These are phyloP conservation scores for Agapanthus africanus DNA, from an alignment of 106 monocot species.

Conservation along the genomic window DNA sequence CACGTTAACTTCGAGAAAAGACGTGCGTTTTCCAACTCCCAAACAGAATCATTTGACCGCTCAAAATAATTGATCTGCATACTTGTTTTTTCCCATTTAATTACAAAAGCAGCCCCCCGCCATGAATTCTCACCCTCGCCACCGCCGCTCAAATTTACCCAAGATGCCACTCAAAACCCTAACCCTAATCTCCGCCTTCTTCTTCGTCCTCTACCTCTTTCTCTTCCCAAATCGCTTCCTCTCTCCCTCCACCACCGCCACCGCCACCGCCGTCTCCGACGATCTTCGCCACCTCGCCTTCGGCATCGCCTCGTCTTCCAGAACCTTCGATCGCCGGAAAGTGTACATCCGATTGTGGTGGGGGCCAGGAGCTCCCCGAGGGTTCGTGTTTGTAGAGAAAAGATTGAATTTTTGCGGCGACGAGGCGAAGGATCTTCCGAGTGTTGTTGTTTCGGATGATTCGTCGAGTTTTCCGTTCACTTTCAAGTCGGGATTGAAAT, in stretches of 20 bases:
- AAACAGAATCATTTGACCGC: no score
- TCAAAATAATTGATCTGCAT: no score
- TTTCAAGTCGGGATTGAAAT: conserved; percentile 35
- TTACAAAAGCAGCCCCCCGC: no score
- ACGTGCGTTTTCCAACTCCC: no score
- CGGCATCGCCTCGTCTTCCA: conserved; percentile 61
- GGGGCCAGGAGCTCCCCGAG: conserved; percentile 23
- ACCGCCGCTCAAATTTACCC: no score
- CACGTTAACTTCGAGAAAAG: no score
- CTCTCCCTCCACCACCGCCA: neutral
- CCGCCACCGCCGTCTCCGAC: neutral
- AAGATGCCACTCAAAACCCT: no score
- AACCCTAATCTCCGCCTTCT: no score
- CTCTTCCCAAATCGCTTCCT: conserved; percentile 1
- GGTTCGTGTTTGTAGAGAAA: conserved; percentile 52
- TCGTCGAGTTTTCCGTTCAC: conserved; percentile 52
- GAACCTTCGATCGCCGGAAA: conserved; percentile 29
- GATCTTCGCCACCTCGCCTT: conserved; percentile 50
- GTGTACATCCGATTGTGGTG: conserved; percentile 61
- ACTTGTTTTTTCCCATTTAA: no score
- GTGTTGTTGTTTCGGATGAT: conserved; percentile 28
- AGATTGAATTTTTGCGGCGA: conserved; percentile 7
- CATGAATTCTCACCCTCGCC: no score
- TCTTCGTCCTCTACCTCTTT: conserved; percentile 10
- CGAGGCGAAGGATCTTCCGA: conserved; percentile 9